These are phyloP conservation scores for Ensete glaucum DNA, from an alignment of 176 grass and related monocot species.

Conservation along the genomic window DNA sequence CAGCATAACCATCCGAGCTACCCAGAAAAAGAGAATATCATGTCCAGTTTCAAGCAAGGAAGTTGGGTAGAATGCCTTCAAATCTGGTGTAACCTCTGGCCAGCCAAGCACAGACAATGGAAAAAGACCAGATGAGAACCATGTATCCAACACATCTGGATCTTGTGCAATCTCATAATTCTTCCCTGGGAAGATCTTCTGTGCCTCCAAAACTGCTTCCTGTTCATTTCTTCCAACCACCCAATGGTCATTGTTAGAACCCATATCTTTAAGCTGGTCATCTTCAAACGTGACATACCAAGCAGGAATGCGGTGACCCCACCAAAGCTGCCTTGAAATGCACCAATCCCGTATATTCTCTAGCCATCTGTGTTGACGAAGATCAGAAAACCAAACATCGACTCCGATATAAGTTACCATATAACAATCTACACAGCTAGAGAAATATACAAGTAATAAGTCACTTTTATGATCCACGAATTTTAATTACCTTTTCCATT, in stretches of 20 bases:
- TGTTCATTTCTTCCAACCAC: conserved; percentile 78
- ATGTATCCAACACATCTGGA: conserved; percentile 91
- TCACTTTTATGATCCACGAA: neutral
- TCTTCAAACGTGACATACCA: conserved; percentile 80
- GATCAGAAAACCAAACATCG: neutral
- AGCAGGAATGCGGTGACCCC: conserved; percentile 76
- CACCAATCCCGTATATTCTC: conserved; percentile 95
- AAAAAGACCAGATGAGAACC: conserved; percentile 90
- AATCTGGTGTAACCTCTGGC: conserved; percentile 65
- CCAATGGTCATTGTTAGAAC: conserved; percentile 63
- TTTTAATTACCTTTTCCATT: conserved; percentile 75
- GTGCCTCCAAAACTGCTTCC: conserved; percentile 52
- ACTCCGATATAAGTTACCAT: neutral
- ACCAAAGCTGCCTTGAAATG: conserved; percentile 88
- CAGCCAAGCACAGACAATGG: conserved; percentile 78
- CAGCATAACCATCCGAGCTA: conserved; percentile 92
- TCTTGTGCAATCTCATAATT: conserved; percentile 58
- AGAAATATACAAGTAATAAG: neutral
- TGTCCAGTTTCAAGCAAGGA: conserved; percentile 80
- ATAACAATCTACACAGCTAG: neutral
- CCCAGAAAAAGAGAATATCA: conserved; percentile 92
- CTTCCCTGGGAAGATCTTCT: conserved; percentile 49
- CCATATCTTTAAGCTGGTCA: conserved; percentile 44
- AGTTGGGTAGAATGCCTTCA: conserved; percentile 73
- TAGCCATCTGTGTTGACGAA: conserved; percentile 53